These are phyloP conservation scores for Kuraishia cidri DNA, from an alignment of 805 yeast genomes.

Conservation along the genomic window DNA sequence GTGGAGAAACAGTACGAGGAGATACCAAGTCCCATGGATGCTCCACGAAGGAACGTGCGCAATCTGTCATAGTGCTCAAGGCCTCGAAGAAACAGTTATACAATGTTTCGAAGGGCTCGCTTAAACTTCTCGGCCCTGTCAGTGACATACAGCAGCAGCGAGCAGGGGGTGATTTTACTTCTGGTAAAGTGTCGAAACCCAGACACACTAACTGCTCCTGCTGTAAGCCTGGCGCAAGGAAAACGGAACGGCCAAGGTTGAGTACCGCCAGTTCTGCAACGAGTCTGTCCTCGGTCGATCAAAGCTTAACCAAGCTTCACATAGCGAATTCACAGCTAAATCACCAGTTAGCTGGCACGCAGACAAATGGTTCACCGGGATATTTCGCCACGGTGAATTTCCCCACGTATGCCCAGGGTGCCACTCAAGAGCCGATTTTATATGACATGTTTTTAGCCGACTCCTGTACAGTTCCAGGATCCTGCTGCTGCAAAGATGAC, in stretches of 20 bases:
- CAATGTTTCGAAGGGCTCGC: conserved; percentile 23
- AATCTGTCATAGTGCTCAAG: conserved; percentile 17
- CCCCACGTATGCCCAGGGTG: no score
- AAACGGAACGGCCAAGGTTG: no score
- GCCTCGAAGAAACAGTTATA: conserved; percentile 25
- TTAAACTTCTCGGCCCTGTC: conserved; percentile 22
- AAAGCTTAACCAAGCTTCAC: no score
- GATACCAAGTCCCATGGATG: no score
- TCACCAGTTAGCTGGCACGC: no score
- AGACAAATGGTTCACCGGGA: no score
- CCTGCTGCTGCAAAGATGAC: conserved; percentile 21
- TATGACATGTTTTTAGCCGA: conserved; percentile 22
- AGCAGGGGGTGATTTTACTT: neutral
- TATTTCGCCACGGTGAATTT: no score
- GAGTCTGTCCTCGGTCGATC: no score
- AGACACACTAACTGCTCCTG: neutral
- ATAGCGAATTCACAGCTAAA: no score
- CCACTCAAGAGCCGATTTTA: conserved; percentile 2
- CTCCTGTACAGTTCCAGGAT: conserved; percentile 22
- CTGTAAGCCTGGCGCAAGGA: no score
- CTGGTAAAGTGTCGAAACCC: neutral
- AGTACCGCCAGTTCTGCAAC: no score
- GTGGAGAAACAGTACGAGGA: no score
- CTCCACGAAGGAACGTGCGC: neutral
- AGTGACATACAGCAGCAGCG: conserved; percentile 1